Evolutionary conservation across 2,329 filamentous ascomycete genomes (phyloP).

Genomic region (Fusarium devonianum): DNA sequence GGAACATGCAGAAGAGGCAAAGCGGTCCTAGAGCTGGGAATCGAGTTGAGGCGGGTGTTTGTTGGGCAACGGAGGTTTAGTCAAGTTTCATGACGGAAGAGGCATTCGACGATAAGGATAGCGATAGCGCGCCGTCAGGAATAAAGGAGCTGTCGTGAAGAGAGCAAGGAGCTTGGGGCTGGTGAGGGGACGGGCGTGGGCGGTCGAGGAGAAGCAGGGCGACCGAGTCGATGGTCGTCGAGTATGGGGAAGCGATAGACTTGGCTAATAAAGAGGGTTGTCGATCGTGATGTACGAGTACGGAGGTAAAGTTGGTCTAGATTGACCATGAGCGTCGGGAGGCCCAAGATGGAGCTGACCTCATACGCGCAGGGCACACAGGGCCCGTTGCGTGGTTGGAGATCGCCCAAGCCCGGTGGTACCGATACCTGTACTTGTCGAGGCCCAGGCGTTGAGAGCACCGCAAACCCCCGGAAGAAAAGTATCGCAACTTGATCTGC

Average conservation of each 20-base stretch:
- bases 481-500: conserved; percentile 21
- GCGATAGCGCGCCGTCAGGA: conserved; percentile 25
- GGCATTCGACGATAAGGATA: conserved; percentile 37
- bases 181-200: conserved; percentile 17
- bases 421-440: conserved; percentile 9
- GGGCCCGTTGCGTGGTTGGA: conserved; percentile 26
- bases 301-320: conserved; percentile 11
- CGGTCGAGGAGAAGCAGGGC: conserved; percentile 12
- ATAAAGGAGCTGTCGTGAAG: conserved; percentile 18
- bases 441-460: neutral
- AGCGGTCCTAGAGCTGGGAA: conserved; percentile 8
- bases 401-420: conserved; percentile 23
- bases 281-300: conserved; percentile 37
- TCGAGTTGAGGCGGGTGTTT: conserved; percentile 15
- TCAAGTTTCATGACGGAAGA: conserved; percentile 34
- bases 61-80: conserved; percentile 21
- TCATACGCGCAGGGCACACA: conserved; percentile 30
- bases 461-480: neutral
- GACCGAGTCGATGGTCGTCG: conserved; percentile 14
- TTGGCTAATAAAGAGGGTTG: conserved; percentile 32
- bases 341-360: conserved; percentile 32
- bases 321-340: conserved; percentile 38
- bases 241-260: conserved; percentile 14
- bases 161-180: neutral
- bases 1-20: conserved; percentile 37